Base-by-base conservation (phyloP, 495 filamentous ascomycete species). In the Penicillium atrosanguineum region DNA sequence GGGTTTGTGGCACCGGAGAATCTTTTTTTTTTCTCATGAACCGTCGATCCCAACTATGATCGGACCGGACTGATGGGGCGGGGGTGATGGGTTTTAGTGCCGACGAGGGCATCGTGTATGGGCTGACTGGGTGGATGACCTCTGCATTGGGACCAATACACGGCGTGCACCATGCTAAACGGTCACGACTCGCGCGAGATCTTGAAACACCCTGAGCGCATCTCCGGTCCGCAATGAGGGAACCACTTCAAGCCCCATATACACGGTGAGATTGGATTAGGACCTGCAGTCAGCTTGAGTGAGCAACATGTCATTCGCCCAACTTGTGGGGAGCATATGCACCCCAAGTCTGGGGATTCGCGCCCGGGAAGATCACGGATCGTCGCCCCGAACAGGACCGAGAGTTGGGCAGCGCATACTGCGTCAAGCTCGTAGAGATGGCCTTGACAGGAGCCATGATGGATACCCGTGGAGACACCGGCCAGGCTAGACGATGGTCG, bases 401-500 rank as follows among this genome's bases (percentile, higher is more conserved):
- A 14, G 47, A 34, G 3, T 25, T 21, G 29, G 38, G 31, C 44
- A 18, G 26, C 44, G 39, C 12, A 44, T 48, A 20, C 31, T 48
- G 47, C 53, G 23, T 60, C 40, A 55, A 52, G 14, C 43, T 62
- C 45, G 52, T 56, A 41, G 43, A 52, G 43, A 41, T 50, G 42
- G 12, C 42, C 42, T 48, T 28, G 40, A 18, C 15, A 21, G 39
- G 31, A 50, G 12, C 11, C n/a, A 38, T 26, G 14, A 29, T 31
- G 26, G 34, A 39, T 16, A 39, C 37, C 1, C 37, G 40, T 45
- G 50, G 46, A 46, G 45, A 41, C 50, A 53, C 19, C 12, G 46
- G 34, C 46, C 34, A 26, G 46, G 31, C 50, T 37, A 44, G 53
- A 49, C 49, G 6, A 25, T 21, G 28, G 34, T 15, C 49, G 40